Evolutionary conservation across 768 basidiomycete genomes (phyloP).

Genomic region (Kwoniella dejecticola): DNA sequence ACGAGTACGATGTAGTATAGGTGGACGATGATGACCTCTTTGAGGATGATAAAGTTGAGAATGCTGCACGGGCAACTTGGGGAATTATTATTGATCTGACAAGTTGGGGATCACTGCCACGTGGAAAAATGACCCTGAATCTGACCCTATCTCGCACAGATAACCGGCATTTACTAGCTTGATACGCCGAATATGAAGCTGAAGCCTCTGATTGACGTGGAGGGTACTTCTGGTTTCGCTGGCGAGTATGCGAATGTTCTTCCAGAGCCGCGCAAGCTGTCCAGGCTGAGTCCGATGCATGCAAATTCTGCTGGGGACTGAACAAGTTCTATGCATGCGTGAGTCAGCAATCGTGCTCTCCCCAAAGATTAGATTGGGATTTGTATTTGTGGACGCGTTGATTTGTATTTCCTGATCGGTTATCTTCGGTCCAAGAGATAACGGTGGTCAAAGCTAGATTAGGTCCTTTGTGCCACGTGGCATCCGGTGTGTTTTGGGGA

Average conservation of each 20-base stretch:
- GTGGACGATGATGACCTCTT: no score
- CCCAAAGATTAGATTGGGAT: slow-evolving; percentile 4
- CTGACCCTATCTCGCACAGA: background rate
- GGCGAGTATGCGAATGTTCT: no score
- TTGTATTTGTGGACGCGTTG: background rate
- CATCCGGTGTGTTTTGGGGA: slow-evolving; percentile 13
- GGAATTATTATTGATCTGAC: background rate
- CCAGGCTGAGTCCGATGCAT: background rate
- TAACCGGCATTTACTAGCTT: slow-evolving; percentile 3
- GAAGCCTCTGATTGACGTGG: background rate
- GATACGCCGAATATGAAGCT: background rate
- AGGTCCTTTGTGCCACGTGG: slow-evolving; percentile 8
- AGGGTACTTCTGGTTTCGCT: no score
- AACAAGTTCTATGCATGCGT: no score
- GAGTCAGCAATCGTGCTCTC: background rate
- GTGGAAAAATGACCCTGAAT: slow-evolving; percentile 1
- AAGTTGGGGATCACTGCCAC: slow-evolving; percentile 19
- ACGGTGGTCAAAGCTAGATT: slow-evolving; percentile 4
- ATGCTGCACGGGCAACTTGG: slow-evolving; percentile 1
- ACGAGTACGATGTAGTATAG: background rate
- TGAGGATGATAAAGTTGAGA: slow-evolving; percentile 2
- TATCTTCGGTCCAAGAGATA: slow-evolving; percentile 19
- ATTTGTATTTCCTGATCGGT: slow-evolving; percentile 14
- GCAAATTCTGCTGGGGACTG: background rate
- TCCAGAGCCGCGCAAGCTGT: no score